A percentile compares a stretch with the other conserved stretches of the same genome.
Conservation (phyloP, 176 grass and related monocot genomes). For the Triticum monococcum region DNA sequence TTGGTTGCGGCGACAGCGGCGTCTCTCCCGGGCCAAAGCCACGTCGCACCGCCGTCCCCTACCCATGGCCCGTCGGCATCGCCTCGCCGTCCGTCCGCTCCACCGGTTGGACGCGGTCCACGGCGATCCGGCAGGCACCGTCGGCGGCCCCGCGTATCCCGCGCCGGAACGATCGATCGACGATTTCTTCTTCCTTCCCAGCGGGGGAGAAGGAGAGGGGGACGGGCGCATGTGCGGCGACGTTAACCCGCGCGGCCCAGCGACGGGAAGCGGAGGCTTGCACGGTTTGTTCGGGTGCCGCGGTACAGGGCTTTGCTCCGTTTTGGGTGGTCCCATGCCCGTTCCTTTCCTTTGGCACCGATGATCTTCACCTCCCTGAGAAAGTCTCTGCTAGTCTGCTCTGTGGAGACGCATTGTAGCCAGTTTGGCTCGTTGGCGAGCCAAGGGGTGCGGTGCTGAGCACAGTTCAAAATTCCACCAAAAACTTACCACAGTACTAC, state of each 20-base stretch:
- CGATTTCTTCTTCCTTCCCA: not conserved
- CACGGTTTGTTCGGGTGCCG: not conserved
- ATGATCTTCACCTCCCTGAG: not conserved
- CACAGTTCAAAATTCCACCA: too few relatives aligned
- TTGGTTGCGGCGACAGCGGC: constrained; percentile 31
- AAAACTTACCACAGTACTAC: too few relatives aligned
- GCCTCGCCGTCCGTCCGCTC: not conserved
- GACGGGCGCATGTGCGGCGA: not conserved
- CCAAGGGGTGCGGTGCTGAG: too few relatives aligned
- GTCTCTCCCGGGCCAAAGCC: not conserved
- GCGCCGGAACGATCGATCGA: not conserved
- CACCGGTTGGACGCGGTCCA: not conserved
- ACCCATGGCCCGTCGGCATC: not conserved
- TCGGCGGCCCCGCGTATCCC: not conserved
- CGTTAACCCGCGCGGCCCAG: not conserved
- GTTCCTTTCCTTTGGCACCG: not conserved
- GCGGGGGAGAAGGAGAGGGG: not conserved
- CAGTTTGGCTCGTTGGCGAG: too few relatives aligned
- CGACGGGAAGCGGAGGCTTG: not conserved
- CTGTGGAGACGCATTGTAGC: too few relatives aligned
- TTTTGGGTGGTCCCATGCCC: not conserved
- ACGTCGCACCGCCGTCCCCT: constrained; percentile 15
- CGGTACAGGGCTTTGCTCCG: not conserved
- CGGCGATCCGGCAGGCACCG: constrained; percentile 7
- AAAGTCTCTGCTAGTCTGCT: too few relatives aligned